Base-by-base conservation (phyloP, 345 rosid genomes). In the Citrus trifoliata region DNA sequence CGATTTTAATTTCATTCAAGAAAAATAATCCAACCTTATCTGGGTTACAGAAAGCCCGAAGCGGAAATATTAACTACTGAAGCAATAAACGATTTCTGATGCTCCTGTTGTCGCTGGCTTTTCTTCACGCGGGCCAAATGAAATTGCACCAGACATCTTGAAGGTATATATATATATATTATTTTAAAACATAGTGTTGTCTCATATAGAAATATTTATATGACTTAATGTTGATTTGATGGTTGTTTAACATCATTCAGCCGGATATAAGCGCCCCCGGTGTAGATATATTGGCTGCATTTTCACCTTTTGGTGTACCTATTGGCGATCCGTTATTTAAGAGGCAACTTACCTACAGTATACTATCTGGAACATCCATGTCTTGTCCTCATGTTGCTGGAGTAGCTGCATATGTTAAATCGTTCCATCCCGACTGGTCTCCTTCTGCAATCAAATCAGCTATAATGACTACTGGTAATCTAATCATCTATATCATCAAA, bases 361-460 rank as follows among this genome's bases (percentile, higher is more conserved):
- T 88, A 14, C 0, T 83, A 18, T 85, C 90, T 2, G 94, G 89
- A 73, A 90, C 94, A 8, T 88, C 92, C 25, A 86, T 88, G 88
- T 16, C 94, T 53, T 86, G 88, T 72, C 90, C 93, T 0, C 93
- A 90, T 69, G 86, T 62, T 42, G 79, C 93, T 10, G 88, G 86
- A 40, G 78, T 51, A 58, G 89, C 90, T 7, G 89, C 51, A 13
- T 46, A 46, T 46, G 51, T 42, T 42, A 42, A 42, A 42, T 42
- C 51, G 4, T 77, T 80, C 73, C 89, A 88, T 74, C 89, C 93
- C 21, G 72, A 64, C 40, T 92, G 91, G 91, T 88, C 94, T 70
- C 89, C 92, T 76, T 79, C 92, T 12, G 85, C 91, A 53, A 84
- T 91, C 74, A 84, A 88, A 82, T 89, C 94, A 18, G 87, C 93